Base-by-base conservation (phyloP, 2,329 filamentous ascomycete genomes). In the Xylariaceae sp. region DNA sequence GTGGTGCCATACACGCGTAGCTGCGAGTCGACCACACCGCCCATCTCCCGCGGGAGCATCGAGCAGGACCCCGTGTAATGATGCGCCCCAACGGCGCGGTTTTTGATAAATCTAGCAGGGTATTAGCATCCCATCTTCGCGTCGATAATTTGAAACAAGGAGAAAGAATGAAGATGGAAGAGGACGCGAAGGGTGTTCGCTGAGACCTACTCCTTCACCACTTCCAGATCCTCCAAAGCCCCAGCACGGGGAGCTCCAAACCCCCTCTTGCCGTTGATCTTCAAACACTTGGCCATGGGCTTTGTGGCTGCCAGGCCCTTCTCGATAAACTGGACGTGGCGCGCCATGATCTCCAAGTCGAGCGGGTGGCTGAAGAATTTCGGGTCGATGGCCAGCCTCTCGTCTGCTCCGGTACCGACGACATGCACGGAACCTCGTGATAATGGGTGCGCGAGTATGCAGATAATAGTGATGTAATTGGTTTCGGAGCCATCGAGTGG, bases 291-390 rank as follows among this genome's bases (percentile, higher is more conserved):
- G n/a, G n/a, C n/a, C n/a, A n/a, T n/a, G n/a, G n/a, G n/a, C n/a
- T n/a, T n/a, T n/a, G n/a, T n/a, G n/a, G n/a, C n/a, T n/a, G n/a
- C n/a, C n/a, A n/a, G n/a, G n/a, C n/a, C n/a, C n/a, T n/a, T n/a
- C n/a, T n/a, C n/a, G n/a, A n/a, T n/a, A n/a, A n/a, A n/a, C n/a
- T n/a, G n/a, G 9, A 64, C 29, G 10, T 69, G 68, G 1, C 61
- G 56, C 1, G 63, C 67, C 19, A 77, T 69, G 32, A 64, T 76
- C 64, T 78, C 76, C 37, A 81, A 64, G 56, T 80, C 79, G 45
- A 77, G 71, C 3, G 77, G 75, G 51, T 78, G 65, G 9, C 72
- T 75, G 56, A 83, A 74, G 66, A 74, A 81, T 30, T 76, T 73
- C 15, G 76, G 76, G 54, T 80, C 74, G 47, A 83, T 80, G 22